These are phyloP conservation scores for Diplodia seriata DNA, from an alignment of 2,329 filamentous ascomycete species.

Conservation along the genomic window DNA sequence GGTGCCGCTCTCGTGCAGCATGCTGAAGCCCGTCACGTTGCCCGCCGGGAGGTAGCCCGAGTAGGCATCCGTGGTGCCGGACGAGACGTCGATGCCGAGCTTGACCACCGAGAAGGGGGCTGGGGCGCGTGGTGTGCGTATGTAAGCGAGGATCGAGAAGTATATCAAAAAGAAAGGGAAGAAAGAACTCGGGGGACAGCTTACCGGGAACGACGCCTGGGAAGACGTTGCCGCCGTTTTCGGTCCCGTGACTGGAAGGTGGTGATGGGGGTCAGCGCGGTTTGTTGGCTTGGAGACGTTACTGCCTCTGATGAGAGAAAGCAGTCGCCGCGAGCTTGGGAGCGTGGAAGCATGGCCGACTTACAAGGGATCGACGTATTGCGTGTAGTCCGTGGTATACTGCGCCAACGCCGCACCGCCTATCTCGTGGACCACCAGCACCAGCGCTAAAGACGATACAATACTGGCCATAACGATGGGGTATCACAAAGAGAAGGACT, in stretches of 20 bases:
- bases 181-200: neutral
- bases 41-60: conserved; percentile 45
- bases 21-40: conserved; percentile 45
- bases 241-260: conserved; percentile 39
- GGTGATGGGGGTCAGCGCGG: neutral
- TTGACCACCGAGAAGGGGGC: conserved; percentile 49
- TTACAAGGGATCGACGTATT: conserved; percentile 48
- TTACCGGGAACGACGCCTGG: conserved; percentile 46
- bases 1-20: conserved; percentile 47
- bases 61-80: conserved; percentile 44
- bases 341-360: conserved; percentile 1
- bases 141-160: neutral
- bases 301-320: neutral
- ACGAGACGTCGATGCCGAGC: conserved; percentile 45
- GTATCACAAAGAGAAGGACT: conserved; percentile 7
- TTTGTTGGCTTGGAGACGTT: no score
- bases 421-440: neutral
- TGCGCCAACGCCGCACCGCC: conserved; percentile 5
- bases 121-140: conserved; percentile 21
- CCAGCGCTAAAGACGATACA: conserved; percentile 11
- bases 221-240: conserved; percentile 46
- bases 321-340: neutral
- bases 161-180: neutral
- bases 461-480: neutral
- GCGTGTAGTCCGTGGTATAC: conserved; percentile 37